A percentile compares a stretch with the other conserved stretches of the same genome.
These are phyloP conservation scores for Aspergillus vadensis DNA, from an alignment of 2,329 filamentous ascomycete genomes.

Conservation along the genomic window DNA sequence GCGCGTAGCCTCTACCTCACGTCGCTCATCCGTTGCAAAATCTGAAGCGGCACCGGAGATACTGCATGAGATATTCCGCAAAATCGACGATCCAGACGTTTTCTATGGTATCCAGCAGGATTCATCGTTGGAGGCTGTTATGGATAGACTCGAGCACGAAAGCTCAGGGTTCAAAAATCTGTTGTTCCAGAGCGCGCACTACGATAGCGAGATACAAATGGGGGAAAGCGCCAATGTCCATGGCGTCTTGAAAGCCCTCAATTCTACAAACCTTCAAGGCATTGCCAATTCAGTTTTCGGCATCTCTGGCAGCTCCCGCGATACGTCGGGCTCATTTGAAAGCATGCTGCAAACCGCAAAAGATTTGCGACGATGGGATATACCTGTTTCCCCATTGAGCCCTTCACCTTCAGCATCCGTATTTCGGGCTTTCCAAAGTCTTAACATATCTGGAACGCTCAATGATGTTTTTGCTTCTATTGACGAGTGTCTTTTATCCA, in stretches of 20 bases:
- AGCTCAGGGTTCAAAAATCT: constrained; percentile 83
- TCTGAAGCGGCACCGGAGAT: constrained; percentile 63
- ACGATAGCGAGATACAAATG: constrained; percentile 77
- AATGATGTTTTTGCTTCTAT: constrained; percentile 58
- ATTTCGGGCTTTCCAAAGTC: constrained; percentile 78
- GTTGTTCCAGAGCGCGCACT: constrained; percentile 85
- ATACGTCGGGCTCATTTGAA: constrained; percentile 57
- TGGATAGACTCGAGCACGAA: constrained; percentile 86
- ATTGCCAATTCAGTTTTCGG: constrained; percentile 79
- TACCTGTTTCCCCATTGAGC: constrained; percentile 68
- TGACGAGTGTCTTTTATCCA: constrained; percentile 60
- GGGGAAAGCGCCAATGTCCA: constrained; percentile 62
- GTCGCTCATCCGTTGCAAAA: constrained; percentile 65
- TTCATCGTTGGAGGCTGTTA: constrained; percentile 72
- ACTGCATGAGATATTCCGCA: constrained; percentile 80
- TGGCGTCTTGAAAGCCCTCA: constrained; percentile 74
- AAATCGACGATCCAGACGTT: constrained; percentile 91
- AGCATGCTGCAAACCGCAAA: constrained; percentile 78
- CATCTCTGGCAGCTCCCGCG: constrained; percentile 57
- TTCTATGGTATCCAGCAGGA: constrained; percentile 89
- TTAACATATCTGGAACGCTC: constrained; percentile 67
- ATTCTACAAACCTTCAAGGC: constrained; percentile 79
- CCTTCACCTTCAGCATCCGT: constrained; percentile 67
- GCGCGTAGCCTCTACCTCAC: constrained; percentile 58
- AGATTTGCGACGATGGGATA: constrained; percentile 87